These are phyloP conservation scores for Solanum bulbocastanum DNA, from an alignment of 257 asterid species.

Conservation along the genomic window DNA sequence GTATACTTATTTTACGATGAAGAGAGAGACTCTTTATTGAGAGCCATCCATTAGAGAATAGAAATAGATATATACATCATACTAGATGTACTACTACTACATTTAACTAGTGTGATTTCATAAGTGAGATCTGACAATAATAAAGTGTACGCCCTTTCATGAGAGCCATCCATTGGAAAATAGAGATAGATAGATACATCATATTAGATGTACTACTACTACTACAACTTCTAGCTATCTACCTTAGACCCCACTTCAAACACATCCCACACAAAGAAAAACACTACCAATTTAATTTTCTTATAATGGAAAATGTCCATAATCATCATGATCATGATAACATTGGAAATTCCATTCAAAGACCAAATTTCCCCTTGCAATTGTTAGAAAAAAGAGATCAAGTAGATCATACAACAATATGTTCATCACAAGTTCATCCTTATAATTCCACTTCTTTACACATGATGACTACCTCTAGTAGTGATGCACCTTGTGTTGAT, in stretches of 20 bases:
- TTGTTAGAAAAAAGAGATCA: constrained; percentile 35
- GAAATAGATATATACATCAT: not conserved
- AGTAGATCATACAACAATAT: constrained; percentile 1
- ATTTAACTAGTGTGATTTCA: not conserved
- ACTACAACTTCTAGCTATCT: not conserved
- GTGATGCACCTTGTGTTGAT: not conserved
- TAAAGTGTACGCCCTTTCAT: not conserved
- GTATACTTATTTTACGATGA: not conserved
- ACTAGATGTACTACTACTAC: not conserved
- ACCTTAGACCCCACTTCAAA: not conserved
- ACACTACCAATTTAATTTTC: not conserved
- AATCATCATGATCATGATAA: constrained; percentile 1
- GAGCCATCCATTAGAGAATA: not conserved
- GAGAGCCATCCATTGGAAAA: not conserved
- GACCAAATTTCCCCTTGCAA: constrained; percentile 45
- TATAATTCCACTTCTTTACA: constrained; percentile 1
- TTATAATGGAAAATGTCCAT: constrained; percentile 33
- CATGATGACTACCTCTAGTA: not conserved
- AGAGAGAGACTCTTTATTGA: not conserved
- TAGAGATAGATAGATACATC: not conserved
- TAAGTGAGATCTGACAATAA: accelerated
- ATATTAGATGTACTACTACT: not conserved
- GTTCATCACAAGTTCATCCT: not conserved
- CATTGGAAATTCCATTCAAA: not conserved
- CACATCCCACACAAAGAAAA: not conserved